These are phyloP conservation scores for Cyphellophora attinorum DNA, from an alignment of 2,329 filamentous ascomycete species.

Conservation along the genomic window DNA sequence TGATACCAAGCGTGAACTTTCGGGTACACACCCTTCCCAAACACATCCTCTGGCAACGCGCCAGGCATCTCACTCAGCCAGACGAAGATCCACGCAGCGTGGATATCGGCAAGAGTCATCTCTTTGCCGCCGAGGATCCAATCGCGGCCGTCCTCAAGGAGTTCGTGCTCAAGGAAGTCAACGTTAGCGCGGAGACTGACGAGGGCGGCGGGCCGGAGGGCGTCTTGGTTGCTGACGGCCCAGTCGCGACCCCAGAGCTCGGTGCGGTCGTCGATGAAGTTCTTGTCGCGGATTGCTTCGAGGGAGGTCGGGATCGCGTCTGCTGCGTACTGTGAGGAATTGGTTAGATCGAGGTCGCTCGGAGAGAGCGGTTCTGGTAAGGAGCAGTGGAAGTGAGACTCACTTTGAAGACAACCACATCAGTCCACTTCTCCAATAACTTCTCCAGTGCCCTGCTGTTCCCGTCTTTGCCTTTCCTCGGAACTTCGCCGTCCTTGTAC, in stretches of 20 bases:
- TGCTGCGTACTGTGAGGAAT: conserved; percentile 3
- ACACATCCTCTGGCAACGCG: conserved; percentile 1
- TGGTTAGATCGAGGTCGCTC: too few relatives aligned
- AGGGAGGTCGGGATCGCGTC: conserved; percentile 1
- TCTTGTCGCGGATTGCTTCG: conserved; percentile 1
- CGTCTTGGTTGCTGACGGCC: conserved; percentile 2
- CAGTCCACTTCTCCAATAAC: conserved; percentile 30
- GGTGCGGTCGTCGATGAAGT: conserved; percentile 3
- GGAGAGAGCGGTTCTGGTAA: too few relatives aligned
- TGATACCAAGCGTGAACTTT: conserved; percentile 4
- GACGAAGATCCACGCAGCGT: conserved; percentile 6
- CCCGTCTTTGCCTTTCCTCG: conserved; percentile 11
- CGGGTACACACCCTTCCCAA: conserved; percentile 1
- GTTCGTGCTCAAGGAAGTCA: conserved; percentile 3
- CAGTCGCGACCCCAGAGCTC: conserved; percentile 6
- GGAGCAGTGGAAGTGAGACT: too few relatives aligned
- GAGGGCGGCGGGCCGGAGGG: conserved; percentile 2
- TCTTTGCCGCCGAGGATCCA: background rate
- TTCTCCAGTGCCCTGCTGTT: conserved; percentile 25
- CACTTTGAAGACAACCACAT: conserved; percentile 6
- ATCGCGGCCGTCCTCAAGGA: conserved; percentile 3
- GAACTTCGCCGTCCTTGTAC: conserved; percentile 26
- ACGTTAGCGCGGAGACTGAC: conserved; percentile 1
- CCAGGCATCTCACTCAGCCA: conserved; percentile 3
- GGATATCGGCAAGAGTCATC: conserved; percentile 3